A percentile compares a stretch with the other conserved stretches of the same genome.
Evolutionary conservation across 1,284 basidiomycete species (phyloP).

Genomic region (Ustilago loliicola): DNA sequence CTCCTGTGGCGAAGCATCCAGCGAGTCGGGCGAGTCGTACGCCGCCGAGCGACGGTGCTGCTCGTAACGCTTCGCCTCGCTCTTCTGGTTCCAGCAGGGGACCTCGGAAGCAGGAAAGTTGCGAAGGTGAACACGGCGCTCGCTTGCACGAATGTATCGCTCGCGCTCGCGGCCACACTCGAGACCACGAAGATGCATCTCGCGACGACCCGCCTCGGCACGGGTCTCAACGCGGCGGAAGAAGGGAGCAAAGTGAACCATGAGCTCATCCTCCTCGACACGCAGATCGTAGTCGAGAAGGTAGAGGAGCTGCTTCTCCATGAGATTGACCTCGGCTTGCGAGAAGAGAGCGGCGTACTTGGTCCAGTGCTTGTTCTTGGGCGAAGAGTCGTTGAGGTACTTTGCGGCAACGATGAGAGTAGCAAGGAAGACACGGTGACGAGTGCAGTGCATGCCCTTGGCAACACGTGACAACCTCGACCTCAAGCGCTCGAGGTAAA

Average conservation of each 20-base stretch:
- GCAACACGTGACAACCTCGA: slow-evolving; percentile 83
- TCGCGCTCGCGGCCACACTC: slow-evolving; percentile 68
- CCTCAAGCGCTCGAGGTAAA: slow-evolving; percentile 91
- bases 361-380: slow-evolving; percentile 85
- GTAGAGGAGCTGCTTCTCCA: slow-evolving; percentile 84
- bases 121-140: slow-evolving; percentile 65
- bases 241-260: slow-evolving; percentile 68
- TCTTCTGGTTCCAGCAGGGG: slow-evolving; percentile 66
- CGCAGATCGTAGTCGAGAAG: slow-evolving; percentile 70
- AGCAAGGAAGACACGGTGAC: slow-evolving; percentile 94
- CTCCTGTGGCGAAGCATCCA: slow-evolving; percentile 40
- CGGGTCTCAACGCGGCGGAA: slow-evolving; percentile 67
- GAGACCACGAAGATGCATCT: slow-evolving; percentile 68
- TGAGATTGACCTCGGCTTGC: slow-evolving; percentile 82
- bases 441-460: slow-evolving; percentile 91
- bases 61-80: slow-evolving; percentile 36
- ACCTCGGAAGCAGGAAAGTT: slow-evolving; percentile 65
- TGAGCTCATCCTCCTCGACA: slow-evolving; percentile 69
- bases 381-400: slow-evolving; percentile 91
- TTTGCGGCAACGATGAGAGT: slow-evolving; percentile 95
- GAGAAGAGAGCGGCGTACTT: slow-evolving; percentile 80
- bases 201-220: slow-evolving; percentile 66
- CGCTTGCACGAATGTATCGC: slow-evolving; percentile 65
- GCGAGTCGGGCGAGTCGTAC: slow-evolving; percentile 48
- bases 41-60: slow-evolving; percentile 43